Conservation (phyloP, 768 basidiomycete genomes). For the Russula brevipes region DNA sequence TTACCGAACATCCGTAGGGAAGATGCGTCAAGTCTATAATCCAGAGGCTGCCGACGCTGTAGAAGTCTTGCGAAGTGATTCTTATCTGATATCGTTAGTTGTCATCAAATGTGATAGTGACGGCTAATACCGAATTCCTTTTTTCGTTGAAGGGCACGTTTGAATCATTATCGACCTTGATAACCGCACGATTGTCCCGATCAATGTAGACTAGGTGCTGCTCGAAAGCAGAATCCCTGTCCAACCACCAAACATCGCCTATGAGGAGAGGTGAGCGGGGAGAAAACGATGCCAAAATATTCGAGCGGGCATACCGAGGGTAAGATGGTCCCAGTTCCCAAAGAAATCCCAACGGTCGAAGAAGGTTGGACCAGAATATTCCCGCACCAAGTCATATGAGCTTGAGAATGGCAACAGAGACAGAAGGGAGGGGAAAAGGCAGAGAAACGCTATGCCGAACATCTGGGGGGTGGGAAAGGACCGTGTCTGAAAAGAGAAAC, state of each 20-base stretch:
- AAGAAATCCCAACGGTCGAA: conserved; percentile 45
- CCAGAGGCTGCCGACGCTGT: conserved; percentile 43
- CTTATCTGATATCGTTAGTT: conserved; percentile 36
- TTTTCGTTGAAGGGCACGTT: conserved; percentile 46
- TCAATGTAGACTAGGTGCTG: conserved; percentile 57
- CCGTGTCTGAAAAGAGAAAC: no score
- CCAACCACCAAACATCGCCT: conserved; percentile 64
- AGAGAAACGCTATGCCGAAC: neutral
- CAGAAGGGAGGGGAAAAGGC: neutral
- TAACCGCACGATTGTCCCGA: conserved; percentile 54
- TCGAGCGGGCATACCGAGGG: conserved; percentile 31
- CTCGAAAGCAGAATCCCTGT: conserved; percentile 41
- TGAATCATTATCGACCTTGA: conserved; percentile 69
- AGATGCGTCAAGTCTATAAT: conserved; percentile 44
- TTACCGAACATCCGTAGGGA: conserved; percentile 55
- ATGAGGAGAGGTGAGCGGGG: neutral
- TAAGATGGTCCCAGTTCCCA: conserved; percentile 38
- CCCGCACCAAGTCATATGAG: conserved; percentile 34
- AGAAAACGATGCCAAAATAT: neutral
- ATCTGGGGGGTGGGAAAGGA: neutral
- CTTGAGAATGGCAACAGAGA: conserved; percentile 3
- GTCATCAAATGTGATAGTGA: neutral
- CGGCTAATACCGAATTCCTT: conserved; percentile 51
- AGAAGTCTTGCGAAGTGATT: conserved; percentile 41
- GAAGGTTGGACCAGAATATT: conserved; percentile 39